A percentile compares a stretch with the other conserved stretches of the same genome.
Conservation (phyloP, 192 early-diverging fungal species). For the Chytriomyces sp. region DNA sequence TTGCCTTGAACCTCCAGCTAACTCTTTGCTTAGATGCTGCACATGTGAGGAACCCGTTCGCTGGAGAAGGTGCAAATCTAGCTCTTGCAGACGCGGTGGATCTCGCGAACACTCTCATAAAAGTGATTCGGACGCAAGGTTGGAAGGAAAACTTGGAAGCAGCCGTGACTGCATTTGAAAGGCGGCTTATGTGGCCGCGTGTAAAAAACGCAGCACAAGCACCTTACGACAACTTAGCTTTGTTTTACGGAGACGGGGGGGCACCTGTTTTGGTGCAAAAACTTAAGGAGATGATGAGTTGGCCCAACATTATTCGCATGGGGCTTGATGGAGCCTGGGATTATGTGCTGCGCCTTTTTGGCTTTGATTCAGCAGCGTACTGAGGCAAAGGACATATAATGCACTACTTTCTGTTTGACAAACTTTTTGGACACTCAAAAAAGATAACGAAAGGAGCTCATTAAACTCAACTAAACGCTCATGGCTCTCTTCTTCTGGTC, state of each 20-base stretch:
- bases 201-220: background rate
- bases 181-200: background rate
- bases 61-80: constrained; percentile 32
- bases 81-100: constrained; percentile 29
- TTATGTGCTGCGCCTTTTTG: too few relatives aligned
- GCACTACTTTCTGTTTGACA: too few relatives aligned
- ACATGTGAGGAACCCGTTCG: constrained; percentile 27
- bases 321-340: too few relatives aligned
- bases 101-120: background rate
- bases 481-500: background rate
- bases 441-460: too few relatives aligned
- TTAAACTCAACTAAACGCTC: too few relatives aligned
- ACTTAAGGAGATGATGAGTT: constrained; percentile 1
- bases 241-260: background rate
- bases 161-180: background rate
- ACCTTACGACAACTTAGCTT: background rate
- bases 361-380: too few relatives aligned
- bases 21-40: too few relatives aligned
- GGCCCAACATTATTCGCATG: too few relatives aligned
- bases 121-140: background rate
- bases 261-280: background rate
- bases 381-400: too few relatives aligned
- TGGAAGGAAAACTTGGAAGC: background rate
- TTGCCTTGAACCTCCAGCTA: too few relatives aligned
- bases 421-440: too few relatives aligned